Evolutionary conservation across 2,329 filamentous ascomycete genomes (phyloP).

Genomic region (Colletotrichum sp.): DNA sequence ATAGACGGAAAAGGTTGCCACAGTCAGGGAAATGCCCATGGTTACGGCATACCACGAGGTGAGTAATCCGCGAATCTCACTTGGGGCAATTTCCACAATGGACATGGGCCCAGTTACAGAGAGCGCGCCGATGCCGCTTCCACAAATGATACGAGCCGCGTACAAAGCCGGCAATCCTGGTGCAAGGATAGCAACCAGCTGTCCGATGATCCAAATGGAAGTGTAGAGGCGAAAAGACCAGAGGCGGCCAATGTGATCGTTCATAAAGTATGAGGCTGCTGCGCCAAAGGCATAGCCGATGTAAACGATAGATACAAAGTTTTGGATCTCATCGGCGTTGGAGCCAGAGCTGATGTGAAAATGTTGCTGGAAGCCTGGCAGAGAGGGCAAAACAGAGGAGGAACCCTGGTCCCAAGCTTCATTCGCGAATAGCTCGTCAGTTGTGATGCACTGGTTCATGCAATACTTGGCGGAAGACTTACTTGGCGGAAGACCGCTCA

Average conservation of each 20-base stretch:
- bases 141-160: not conserved
- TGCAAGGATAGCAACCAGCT: not conserved
- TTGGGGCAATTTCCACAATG: constrained; percentile 37
- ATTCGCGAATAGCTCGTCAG: not conserved
- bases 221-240: not conserved
- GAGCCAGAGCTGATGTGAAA: constrained; percentile 35
- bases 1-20: not conserved
- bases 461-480: not conserved
- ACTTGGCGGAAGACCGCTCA: not conserved
- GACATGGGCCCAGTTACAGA: constrained; percentile 33
- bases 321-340: constrained; percentile 30
- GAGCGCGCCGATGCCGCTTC: not conserved
- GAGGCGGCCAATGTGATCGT: not conserved
- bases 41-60: constrained; percentile 34
- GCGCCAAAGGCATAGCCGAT: constrained; percentile 16
- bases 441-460: not conserved
- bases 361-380: constrained; percentile 36
- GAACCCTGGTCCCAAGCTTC: not conserved
- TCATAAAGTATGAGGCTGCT: not conserved
- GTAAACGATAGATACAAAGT: constrained; percentile 39
- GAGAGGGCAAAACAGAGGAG: constrained; percentile 31
- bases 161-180: not conserved
- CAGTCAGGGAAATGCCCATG: constrained; percentile 22
- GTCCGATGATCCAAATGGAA: not conserved
- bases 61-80: constrained; percentile 36